Conservation (phyloP, 2,329 filamentous ascomycete species). For the Domatiomyces globalis region DNA sequence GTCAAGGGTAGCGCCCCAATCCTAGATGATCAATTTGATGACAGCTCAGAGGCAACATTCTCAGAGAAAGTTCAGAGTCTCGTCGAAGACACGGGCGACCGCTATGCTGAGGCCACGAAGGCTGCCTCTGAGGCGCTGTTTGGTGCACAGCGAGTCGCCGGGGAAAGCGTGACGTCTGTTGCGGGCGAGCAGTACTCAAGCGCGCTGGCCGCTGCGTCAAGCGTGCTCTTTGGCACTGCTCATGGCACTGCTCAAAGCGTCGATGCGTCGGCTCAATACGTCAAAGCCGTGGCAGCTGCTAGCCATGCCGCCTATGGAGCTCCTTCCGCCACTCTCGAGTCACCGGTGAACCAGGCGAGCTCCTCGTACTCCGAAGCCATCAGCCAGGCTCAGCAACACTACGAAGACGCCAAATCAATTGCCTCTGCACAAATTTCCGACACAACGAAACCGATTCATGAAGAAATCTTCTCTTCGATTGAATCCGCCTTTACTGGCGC, state of each 20-base stretch:
- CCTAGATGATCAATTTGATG: conserved; percentile 36
- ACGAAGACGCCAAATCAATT: conserved; percentile 52
- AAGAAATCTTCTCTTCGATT: conserved; percentile 55
- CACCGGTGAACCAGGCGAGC: conserved; percentile 24
- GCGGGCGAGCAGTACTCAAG: conserved; percentile 44
- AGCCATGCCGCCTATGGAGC: conserved; percentile 43
- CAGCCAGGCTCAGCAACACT: conserved; percentile 52
- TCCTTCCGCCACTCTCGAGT: conserved; percentile 27
- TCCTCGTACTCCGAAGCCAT: conserved; percentile 51
- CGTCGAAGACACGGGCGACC: conserved; percentile 38
- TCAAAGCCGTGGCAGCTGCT: conserved; percentile 44
- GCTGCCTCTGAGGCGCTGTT: conserved; percentile 43
- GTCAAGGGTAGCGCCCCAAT: conserved; percentile 34
- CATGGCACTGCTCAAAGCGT: conserved; percentile 31
- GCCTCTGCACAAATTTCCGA: conserved; percentile 55
- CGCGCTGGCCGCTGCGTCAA: conserved; percentile 44
- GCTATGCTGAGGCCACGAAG: conserved; percentile 37
- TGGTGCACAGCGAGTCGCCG: conserved; percentile 32
- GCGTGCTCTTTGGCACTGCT: conserved; percentile 38
- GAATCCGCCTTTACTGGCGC: conserved; percentile 55
- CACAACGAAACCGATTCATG: conserved; percentile 53
- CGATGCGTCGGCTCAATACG: conserved; percentile 40
- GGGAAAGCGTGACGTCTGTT: conserved; percentile 38
- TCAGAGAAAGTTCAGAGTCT: conserved; percentile 39
- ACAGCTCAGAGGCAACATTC: conserved; percentile 33